Evolutionary conservation across 164 flowering plant species (phyloP), one percentile per base, ranked within the genome.

Genomic region (Malania oleifera): DNA sequence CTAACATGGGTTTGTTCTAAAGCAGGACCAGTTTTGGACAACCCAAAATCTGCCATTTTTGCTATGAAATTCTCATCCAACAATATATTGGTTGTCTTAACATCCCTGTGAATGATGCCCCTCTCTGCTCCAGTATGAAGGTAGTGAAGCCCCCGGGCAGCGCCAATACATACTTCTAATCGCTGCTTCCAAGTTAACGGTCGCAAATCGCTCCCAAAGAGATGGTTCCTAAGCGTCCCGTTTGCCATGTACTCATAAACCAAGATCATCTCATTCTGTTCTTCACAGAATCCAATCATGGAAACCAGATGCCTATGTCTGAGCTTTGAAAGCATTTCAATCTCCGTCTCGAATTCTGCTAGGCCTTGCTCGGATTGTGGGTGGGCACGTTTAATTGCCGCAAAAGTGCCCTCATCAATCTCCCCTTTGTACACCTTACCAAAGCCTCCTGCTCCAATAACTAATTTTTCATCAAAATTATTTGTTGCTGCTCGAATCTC

Each of bases 161-260:
- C 79, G 17, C 88, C 88, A 18, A 83, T 83, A 64, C 88, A 85
- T 1, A 66, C 73, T 52, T 83, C 86, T 22, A 85, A 24, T 39
- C 91, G 64, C 52, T 78, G 83, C 73, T 73, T 81, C 91, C 91
- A 85, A n/a, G 82, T 52, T 46, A 82, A 67, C 5, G 84, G 79
- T 6, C 83, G 79, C 12, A 75, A 75, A 59, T 75, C 76, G 64
- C 73, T 65, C 17, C 86, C 86, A 52, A 76, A 82, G 7, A 85
- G 83, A 71, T 85, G 91, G 52, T 76, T 72, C 64, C 91, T 67
- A 12, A 85, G 79, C 7, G 88, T 85, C 34, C 91, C 91, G 60
- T 82, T 81, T 20, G 82, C 88, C 91, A 85, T 85, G 57, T 79
- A 81, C 62, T 85, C 91, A 46, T 85, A 85, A 25, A 85, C 86